Evolutionary conservation across 257 asterid genomes (phyloP), one percentile per base, ranked within the genome.

Genomic region (Ajuga chamaepitys): DNA sequence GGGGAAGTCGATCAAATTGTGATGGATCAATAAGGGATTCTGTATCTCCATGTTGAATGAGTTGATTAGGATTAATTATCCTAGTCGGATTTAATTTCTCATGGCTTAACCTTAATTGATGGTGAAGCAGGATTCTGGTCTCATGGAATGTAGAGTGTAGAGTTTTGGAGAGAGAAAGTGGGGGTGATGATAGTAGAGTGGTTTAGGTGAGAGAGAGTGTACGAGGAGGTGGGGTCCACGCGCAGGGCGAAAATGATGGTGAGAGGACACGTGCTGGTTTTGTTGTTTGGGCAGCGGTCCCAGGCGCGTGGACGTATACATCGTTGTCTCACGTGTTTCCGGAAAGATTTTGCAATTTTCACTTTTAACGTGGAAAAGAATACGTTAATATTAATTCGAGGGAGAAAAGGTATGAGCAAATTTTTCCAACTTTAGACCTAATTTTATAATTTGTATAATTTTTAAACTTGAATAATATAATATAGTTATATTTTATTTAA

Each of bases 191-290:
- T 3, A 10, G 58, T 48, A 26, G 74, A 45, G 76, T 66, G 76
- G 70, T 41, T 67, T 72, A 80, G 75, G 68, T 58, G 72, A 67
- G 62, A 51, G 71, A 58, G 75, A 75, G 73, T 70, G 67, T 58
- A 34, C 64, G 61, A 38, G 37, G 59, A 17, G 34, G 74, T 70
- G 64, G 87, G 85, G 82, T 77, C 89, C 77, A 81, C 81, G 75
- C 79, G 80, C 77, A 40, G 5, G 61, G n/a, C n/a, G 6, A 34
- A 58, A 14, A 18, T 12, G 56, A 38, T 20, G 7, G 17, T n/a
- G n/a, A 44, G 16, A 10, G 42, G 72, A 55, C 82, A 78, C 83
- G 83, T 78, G 83, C 45, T 45, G 25, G 1, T 0, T 8, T 7
- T n/a, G 18, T 61, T 38, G 38, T 11, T 38, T 17, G 48, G 70